Evolutionary conservation across 805 yeast species (phyloP).

Genomic region (Yarrowia alimentaria): DNA sequence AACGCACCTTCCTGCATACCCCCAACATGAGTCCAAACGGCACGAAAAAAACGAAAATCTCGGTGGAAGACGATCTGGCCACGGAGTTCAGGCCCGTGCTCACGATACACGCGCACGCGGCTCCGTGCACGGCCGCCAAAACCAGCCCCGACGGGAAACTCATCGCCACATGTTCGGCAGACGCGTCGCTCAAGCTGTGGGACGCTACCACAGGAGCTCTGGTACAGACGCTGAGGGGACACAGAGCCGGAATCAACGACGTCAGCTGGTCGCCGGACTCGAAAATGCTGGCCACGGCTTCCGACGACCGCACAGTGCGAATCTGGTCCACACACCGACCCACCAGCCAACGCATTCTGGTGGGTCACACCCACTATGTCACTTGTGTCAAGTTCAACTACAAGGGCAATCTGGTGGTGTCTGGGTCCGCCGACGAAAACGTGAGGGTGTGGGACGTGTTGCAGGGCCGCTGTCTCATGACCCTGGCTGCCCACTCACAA

Average conservation of each 20-base stretch:
- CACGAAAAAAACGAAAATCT: constrained; percentile 3
- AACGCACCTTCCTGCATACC: constrained; percentile 14
- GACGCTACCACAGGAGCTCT: constrained; percentile 41
- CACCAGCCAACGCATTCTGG: constrained; percentile 48
- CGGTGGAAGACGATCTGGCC: constrained; percentile 6
- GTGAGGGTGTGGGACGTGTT: constrained; percentile 85
- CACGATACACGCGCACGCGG: constrained; percentile 27
- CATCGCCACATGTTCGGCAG: constrained; percentile 55
- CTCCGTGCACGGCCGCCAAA: constrained; percentile 48
- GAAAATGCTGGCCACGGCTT: constrained; percentile 71
- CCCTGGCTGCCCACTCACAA: constrained; percentile 89
- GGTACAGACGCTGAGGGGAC: constrained; percentile 50
- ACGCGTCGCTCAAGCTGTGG: constrained; percentile 60
- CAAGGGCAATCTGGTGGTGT: constrained; percentile 73
- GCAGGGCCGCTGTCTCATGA: constrained; percentile 66
- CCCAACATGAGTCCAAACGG: constrained; percentile 17
- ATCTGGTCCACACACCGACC: constrained; percentile 56
- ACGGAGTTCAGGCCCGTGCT: neutral
- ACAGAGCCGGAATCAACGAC: constrained; percentile 69
- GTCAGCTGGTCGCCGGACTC: constrained; percentile 76
- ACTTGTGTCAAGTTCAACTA: constrained; percentile 65
- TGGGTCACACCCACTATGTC: constrained; percentile 84
- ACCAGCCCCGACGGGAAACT: constrained; percentile 59
- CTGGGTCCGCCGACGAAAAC: constrained; percentile 89
- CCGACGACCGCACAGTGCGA: constrained; percentile 79